Base-by-base conservation (phyloP, 2,329 filamentous ascomycete species). In the Alternaria infectoria region DNA sequence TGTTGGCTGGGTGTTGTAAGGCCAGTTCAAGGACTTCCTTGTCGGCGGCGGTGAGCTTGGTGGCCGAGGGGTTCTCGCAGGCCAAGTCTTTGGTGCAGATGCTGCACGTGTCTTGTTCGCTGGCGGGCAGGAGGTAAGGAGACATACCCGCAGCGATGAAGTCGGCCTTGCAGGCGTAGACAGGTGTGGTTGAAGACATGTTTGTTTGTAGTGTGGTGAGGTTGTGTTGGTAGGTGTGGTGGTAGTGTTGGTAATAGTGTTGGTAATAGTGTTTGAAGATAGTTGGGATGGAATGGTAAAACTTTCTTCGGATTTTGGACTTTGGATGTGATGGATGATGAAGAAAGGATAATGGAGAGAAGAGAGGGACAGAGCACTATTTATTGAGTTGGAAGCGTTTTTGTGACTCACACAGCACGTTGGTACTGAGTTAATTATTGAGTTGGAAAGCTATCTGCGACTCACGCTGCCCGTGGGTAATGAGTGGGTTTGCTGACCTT, bases 81-180 rank as follows among this genome's bases (percentile, higher is more conserved):
- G 55, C 55, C 45, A 57, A 15, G 45, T 43, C 55, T 57, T 57
- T 43, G 17, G 23, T 45, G 12, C 55, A 57, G 55, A 57, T 57
- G n/a, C 10, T 43, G 45, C 55, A 57, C 30, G 19, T 23, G 25
- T 50, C 55, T 57, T 23, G 4, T 19, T 13, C 19, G 8, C 28
- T n/a, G 30, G 28, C 23, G 28, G 28, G 30, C 36, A 21, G 45
- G 21, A 57, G 28, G 45, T 30, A 15, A 3, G 55, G 55, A 6
- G 44, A 28, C 25, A 57, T 12, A 13, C 44, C 55, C 21, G 10
- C 17, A 12, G 32, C 21, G 9, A 36, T n/a, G 30, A 50, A 57
- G 23, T 17, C 19, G 9, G 28, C 45, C 45, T 49, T 57, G 44
- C 9, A 12, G 28, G 13, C 28, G 26, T 49, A 57, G 30, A 15